Evolutionary conservation across 2,329 filamentous ascomycete species (phyloP), one percentile per base, ranked within the genome.

Genomic region (Aspergillus unguis): DNA sequence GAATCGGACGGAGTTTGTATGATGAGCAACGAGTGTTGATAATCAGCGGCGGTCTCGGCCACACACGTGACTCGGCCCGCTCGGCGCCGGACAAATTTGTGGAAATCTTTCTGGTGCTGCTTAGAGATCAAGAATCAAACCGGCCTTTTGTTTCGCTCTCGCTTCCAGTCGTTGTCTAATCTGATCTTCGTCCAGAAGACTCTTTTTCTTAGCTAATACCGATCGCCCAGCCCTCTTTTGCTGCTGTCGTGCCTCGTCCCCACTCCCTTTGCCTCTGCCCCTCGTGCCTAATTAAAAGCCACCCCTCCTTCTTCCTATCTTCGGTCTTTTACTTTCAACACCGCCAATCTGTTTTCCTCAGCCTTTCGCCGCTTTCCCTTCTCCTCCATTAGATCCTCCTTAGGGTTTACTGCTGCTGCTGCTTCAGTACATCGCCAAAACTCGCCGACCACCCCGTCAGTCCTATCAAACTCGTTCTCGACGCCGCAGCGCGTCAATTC

Each of bases 331-430:
- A 11, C 6, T 23, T 43, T 43, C 48, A n/a, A 42, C 50, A 57
- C 80, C 84, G 86, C 77, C 89, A 96, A 92, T 80, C 83, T 96
- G 92, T 96, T 95, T 82, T 90, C 90, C 79, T 90, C 86, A 73
- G 79, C 83, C 61, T 84, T 92, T 65, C 83, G 84, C 76, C 85
- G 89, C 71, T 84, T 77, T 57, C 73, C 78, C 64, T 72, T 72
- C 57, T 71, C 75, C 56, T 75, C 87, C 69, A 80, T 95, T 68
- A 84, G 87, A 75, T 87, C 88, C 64, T 83, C 86, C 72, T 79
- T 86, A 65, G 80, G 84, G 65, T 82, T 90, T 63, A 82, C 92
- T 60, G 83, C 89, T 58, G 81, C 90, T 69, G 85, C 84, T 58
- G 88, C 88, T 44, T 80, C 86, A 58, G 81, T 85, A 37, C 79